Evolutionary conservation across 1,284 basidiomycete genomes (phyloP), one percentile per base, ranked within the genome.

Genomic region (Irpex sp.): DNA sequence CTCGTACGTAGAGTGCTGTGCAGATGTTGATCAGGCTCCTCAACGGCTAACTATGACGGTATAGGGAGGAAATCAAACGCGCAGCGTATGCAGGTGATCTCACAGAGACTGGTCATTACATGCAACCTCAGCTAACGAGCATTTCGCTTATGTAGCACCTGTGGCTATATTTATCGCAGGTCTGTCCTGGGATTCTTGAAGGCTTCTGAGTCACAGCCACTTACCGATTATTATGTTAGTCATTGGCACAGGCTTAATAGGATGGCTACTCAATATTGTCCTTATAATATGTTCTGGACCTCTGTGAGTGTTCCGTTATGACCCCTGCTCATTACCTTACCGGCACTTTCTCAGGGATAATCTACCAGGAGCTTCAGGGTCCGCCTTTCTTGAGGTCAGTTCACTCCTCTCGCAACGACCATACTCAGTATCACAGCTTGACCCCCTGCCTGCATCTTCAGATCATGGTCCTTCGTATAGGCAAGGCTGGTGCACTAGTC

Each of bases 81-180:
- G 95, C 96, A 7, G 92, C 94, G 2, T 92, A 94, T 69, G 91
- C 94, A 62, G 93, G 86, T 86, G 73, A 13, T 11, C n/a, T 2
- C 13, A 4, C 15, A 47, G 3, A 47, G 4, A 47, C 11, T 47
- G 40, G 4, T 34, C 34, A 26, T 61, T 34, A 21, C 4, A 34
- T 34, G 5, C 2, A 7, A 3, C 31, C 21, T 9, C 4, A 2
- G 52, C 59, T 67, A 26, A 59, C 55, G 63, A 51, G 1, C 11
- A 31, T 56, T 9, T 56, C 21, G 11, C 26, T 65, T 49, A 58
- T 57, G n/a, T 52, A 83, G 88, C 88, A 6, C 86, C 85, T 8
- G 83, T 86, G 52, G 93, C 93, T 8, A 95, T 96, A 72, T 87
- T 96, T 73, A 89, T 95, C 59, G 95, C 95, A 61, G 86, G 85